Conservation (phyloP, 2,329 filamentous ascomycete species). For the Zalaria sp. region DNA sequence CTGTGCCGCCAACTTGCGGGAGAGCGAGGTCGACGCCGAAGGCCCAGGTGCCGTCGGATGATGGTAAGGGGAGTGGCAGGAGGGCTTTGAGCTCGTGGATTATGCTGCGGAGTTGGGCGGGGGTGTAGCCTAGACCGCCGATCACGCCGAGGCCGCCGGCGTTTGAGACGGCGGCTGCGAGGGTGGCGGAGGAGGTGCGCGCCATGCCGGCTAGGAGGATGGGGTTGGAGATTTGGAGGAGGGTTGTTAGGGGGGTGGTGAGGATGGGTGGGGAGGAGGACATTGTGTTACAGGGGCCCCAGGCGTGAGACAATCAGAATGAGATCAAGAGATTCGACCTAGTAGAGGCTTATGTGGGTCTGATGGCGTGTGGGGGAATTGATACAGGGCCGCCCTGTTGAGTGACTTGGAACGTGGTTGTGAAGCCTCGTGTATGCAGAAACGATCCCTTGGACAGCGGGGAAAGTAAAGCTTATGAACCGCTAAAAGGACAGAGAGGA, state of each 20-base stretch:
- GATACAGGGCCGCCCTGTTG: too few species aligned
- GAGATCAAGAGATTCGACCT: too few species aligned
- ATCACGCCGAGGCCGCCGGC: conserved; percentile 64
- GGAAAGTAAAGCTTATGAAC: too few species aligned
- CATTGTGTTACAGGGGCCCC: not conserved
- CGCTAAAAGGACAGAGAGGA: too few species aligned
- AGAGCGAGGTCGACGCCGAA: conserved; percentile 89
- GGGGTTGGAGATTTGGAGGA: conserved; percentile 75
- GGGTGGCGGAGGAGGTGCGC: conserved; percentile 59
- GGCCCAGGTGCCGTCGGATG: too few species aligned
- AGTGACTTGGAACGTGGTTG: too few species aligned
- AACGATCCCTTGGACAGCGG: too few species aligned
- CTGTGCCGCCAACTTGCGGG: conserved; percentile 71
- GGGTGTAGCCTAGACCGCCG: conserved; percentile 54
- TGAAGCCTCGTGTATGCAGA: too few species aligned
- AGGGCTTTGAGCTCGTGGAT: conserved; percentile 73
- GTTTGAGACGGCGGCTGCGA: conserved; percentile 79
- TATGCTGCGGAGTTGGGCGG: conserved; percentile 60
- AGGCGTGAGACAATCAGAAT: too few species aligned
- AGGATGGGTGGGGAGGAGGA: conserved; percentile 34
- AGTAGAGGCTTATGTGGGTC: too few species aligned
- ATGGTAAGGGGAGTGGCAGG: conserved; percentile 25
- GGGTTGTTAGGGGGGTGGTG: conserved; percentile 60
- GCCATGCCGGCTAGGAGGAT: conserved; percentile 93
- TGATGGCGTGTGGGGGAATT: too few species aligned